These are phyloP conservation scores for Cyberlindnera japonica DNA, from an alignment of 805 yeast genomes.

Conservation along the genomic window DNA sequence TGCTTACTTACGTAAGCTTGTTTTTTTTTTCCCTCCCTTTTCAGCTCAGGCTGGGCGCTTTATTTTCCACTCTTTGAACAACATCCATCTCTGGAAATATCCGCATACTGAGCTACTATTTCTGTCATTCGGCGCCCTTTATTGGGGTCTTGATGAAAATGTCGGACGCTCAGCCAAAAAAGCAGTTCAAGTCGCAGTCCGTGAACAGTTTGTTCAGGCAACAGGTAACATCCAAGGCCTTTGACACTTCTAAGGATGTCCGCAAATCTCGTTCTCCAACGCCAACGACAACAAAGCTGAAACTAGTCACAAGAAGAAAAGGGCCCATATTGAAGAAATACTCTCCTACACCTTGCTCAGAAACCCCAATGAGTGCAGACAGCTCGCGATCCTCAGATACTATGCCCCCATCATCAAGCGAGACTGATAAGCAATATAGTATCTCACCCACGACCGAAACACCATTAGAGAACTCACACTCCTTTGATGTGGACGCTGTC, in stretches of 20 bases:
- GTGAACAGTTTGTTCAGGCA: slow-evolving; percentile 28
- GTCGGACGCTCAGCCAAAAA: slow-evolving; percentile 21
- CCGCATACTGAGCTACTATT: too few species aligned
- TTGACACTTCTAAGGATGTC: neutral
- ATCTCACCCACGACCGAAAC: neutral
- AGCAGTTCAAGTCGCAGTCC: slow-evolving; percentile 29
- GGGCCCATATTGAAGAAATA: slow-evolving; percentile 4
- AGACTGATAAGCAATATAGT: neutral
- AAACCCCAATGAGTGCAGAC: neutral
- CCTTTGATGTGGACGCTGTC: neutral
- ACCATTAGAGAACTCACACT: neutral
- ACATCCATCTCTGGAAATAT: too few species aligned
- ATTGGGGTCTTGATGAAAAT: too few species aligned
- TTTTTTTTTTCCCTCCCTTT: too few species aligned
- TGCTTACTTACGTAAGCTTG: too few species aligned
- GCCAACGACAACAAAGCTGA: slow-evolving; percentile 20
- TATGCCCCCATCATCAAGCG: neutral
- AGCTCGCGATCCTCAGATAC: neutral
- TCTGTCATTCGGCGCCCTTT: too few species aligned
- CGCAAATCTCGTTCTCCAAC: slow-evolving; percentile 14
- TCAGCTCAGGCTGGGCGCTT: too few species aligned
- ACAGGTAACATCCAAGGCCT: slow-evolving; percentile 11
- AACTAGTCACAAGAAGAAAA: slow-evolving; percentile 20
- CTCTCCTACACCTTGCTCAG: slow-evolving; percentile 6
- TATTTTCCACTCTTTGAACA: too few species aligned